Percentiles rank a stretch among this genome's conserved stretches.
Evolutionary conservation across 345 rosid species (phyloP).

Genomic region (Pelargonium nanum): DNA sequence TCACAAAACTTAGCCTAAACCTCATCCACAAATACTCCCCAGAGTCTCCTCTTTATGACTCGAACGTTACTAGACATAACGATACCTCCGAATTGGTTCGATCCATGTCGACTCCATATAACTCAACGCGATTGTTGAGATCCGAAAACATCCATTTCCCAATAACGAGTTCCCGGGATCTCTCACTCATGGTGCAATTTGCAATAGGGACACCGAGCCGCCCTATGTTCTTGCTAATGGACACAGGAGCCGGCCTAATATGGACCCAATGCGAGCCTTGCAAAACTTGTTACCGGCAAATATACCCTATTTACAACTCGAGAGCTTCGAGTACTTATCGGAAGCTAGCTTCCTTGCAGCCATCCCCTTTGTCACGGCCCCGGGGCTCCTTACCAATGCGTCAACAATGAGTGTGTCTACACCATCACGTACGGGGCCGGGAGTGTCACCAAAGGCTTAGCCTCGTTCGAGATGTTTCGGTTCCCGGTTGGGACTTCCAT

Average conservation of each 20-base stretch:
- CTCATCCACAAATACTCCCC: too few relatives aligned
- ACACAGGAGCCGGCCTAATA: slow-evolving; percentile 10
- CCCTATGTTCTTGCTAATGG: not conserved
- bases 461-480: slow-evolving; percentile 11
- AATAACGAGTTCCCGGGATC: too few relatives aligned
- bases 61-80: too few relatives aligned
- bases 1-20: too few relatives aligned
- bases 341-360: slow-evolving; percentile 9
- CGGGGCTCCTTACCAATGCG: slow-evolving; percentile 5
- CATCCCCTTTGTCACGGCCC: slow-evolving; percentile 8
- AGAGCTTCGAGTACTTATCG: not conserved
- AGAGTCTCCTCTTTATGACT: too few relatives aligned
- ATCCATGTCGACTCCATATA: too few relatives aligned
- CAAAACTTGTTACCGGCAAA: slow-evolving; percentile 9
- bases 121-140: too few relatives aligned
- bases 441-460: slow-evolving; percentile 3
- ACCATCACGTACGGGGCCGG: slow-evolving; percentile 1
- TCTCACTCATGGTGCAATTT: too few relatives aligned
- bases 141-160: too few relatives aligned
- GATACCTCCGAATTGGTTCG: too few relatives aligned
- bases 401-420: slow-evolving; percentile 8
- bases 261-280: slow-evolving; percentile 26
- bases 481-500: not conserved
- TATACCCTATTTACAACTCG: slow-evolving; percentile 6
- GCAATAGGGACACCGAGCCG: not conserved